A percentile compares a stretch with the other conserved stretches of the same genome.
Evolutionary conservation across 2,329 filamentous ascomycete species (phyloP).

Genomic region (Coniochaeta sp.): DNA sequence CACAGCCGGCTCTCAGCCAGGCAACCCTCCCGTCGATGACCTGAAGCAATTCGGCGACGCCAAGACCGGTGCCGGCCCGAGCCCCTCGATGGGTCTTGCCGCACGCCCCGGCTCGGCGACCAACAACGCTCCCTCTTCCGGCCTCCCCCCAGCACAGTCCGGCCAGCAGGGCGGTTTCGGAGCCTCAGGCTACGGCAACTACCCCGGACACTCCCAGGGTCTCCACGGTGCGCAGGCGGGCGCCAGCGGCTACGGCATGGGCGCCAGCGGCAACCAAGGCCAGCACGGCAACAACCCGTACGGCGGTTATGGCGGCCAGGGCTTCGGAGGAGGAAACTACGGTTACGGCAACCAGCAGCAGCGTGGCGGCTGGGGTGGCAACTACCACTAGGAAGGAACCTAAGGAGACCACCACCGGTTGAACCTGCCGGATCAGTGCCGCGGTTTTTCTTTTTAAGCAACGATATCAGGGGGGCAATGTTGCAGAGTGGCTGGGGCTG

Average conservation of each 20-base stretch:
- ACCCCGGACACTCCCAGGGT: conserved; percentile 47
- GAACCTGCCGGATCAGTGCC: background rate
- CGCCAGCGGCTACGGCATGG: conserved; percentile 45
- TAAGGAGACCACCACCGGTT: background rate
- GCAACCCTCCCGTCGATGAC: conserved; percentile 40
- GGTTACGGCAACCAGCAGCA: conserved; percentile 37
- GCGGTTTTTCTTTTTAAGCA: background rate
- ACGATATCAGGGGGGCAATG: background rate
- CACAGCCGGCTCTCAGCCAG: conserved; percentile 39
- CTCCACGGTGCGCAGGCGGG: conserved; percentile 43
- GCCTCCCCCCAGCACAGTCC: conserved; percentile 49
- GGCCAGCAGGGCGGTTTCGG: conserved; percentile 35
- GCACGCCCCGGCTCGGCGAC: conserved; percentile 52
- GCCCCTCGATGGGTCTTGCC: conserved; percentile 43
- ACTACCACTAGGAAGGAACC: conserved; percentile 36
- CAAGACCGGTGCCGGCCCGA: conserved; percentile 48
- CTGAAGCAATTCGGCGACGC: conserved; percentile 53
- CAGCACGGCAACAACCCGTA: conserved; percentile 50
- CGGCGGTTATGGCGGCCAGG: conserved; percentile 41
- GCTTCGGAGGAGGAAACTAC: conserved; percentile 36
- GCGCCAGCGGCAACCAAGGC: conserved; percentile 39
- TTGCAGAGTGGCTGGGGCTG: background rate
- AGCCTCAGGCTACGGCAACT: conserved; percentile 48
- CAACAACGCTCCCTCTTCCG: conserved; percentile 43
- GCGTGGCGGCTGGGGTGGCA: conserved; percentile 47